phyloP scores from a whole-genome alignment of 306 rosid species.

The Cicer cuneatum region DNA sequence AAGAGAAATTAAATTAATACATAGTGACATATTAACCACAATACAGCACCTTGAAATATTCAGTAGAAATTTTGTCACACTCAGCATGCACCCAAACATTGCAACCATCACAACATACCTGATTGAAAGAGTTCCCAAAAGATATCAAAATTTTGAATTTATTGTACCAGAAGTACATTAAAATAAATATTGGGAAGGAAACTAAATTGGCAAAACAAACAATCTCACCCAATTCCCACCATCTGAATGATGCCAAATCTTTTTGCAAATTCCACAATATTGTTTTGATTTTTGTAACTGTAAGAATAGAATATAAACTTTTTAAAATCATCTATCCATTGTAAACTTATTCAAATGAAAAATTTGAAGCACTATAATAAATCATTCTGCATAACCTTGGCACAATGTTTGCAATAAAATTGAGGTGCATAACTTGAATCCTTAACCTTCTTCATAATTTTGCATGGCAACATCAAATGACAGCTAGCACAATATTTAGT shows the following conservation, averaged over 20 bases:
- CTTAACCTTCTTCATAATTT: constrained; percentile 66
- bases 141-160: constrained; percentile 11
- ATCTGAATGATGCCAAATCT: constrained; percentile 93
- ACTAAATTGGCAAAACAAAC: constrained; percentile 40
- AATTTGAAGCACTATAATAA: constrained; percentile 21
- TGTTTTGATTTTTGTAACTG: constrained; percentile 90
- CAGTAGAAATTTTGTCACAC: constrained; percentile 72
- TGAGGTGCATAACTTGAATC: constrained; percentile 54
- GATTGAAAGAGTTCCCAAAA: constrained; percentile 46
- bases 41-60: constrained; percentile 68
- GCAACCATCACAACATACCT: constrained; percentile 98
- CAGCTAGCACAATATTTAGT: constrained; percentile 78
- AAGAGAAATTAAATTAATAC: constrained; percentile 27
- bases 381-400: constrained; percentile 62
- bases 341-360: constrained; percentile 24
- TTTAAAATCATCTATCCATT: constrained; percentile 36
- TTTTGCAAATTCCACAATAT: constrained; percentile 95
- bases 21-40: constrained; percentile 28
- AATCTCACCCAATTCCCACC: constrained; percentile 96
- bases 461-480: constrained; percentile 61
- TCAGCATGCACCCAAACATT: constrained; percentile 99
- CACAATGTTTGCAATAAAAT: constrained; percentile 78
- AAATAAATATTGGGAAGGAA: constrained; percentile 12
- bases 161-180: constrained; percentile 5
- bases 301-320: constrained; percentile 29